A percentile compares a stretch with the other conserved stretches of the same genome.
Evolutionary conservation across 208 protist genomes (phyloP).

Genomic region (Crithidia brevicula): DNA sequence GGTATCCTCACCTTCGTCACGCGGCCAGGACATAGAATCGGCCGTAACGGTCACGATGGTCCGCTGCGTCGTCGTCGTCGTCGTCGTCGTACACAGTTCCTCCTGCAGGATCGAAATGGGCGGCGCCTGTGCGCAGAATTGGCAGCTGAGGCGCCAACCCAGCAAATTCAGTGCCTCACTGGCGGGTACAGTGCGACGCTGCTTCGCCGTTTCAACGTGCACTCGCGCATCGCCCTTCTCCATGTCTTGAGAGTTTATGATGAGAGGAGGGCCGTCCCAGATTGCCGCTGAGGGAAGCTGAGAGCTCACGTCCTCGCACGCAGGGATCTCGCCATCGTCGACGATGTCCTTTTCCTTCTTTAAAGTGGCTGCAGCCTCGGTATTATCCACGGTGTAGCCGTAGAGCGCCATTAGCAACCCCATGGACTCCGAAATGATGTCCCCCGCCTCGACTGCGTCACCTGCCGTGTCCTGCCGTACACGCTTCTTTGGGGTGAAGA

Average conservation of each 20-base stretch:
- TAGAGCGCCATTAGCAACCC: conserved; percentile 36
- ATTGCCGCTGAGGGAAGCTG: not conserved
- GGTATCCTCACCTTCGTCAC: not conserved
- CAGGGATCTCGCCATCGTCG: not conserved
- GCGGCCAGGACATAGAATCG: not conserved
- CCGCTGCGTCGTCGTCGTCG: conserved; percentile 3
- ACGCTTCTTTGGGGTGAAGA: conserved; percentile 33
- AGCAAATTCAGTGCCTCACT: conserved; percentile 4
- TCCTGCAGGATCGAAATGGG: conserved; percentile 3
- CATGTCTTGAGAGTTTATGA: not conserved
- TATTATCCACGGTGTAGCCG: conserved; percentile 20
- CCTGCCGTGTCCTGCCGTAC: not conserved
- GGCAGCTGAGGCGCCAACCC: conserved; percentile 20
- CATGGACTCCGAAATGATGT: conserved; percentile 26
- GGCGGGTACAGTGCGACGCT: conserved; percentile 3
- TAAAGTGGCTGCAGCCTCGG: not conserved
- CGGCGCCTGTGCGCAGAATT: conserved; percentile 22
- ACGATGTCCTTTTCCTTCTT: not conserved
- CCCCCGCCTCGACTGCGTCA: not conserved
- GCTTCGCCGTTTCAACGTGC: conserved; percentile 7
- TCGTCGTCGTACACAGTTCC: conserved; percentile 17
- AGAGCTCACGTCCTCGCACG: not conserved
- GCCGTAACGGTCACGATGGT: conserved; percentile 3
- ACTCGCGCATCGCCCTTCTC: not conserved
- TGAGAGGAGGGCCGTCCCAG: not conserved